Conservation (phyloP, 495 filamentous ascomycete species). For the Daldinia caldariorum region DNA sequence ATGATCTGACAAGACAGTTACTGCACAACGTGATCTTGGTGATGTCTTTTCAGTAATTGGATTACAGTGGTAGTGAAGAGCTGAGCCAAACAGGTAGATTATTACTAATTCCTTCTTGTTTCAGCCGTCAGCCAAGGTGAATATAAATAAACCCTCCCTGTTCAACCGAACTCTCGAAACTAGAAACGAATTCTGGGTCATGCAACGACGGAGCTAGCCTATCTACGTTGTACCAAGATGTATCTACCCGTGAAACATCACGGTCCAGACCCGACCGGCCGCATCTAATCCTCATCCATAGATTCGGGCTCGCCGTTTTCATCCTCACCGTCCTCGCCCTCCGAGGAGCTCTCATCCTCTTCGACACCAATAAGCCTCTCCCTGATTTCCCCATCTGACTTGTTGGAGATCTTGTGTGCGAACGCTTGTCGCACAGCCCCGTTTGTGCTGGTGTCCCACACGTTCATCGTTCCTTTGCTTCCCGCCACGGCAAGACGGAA, state of each 20-base stretch:
- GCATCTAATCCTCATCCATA: slow-evolving; percentile 82
- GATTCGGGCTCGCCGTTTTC: slow-evolving; percentile 76
- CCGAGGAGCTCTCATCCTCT: slow-evolving; percentile 69
- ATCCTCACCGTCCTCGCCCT: slow-evolving; percentile 64
- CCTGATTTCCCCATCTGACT: slow-evolving; percentile 68
- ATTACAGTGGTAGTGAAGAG: slow-evolving; percentile 3
- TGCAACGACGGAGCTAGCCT: slow-evolving; percentile 11
- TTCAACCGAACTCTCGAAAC: slow-evolving; percentile 33
- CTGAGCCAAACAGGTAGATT: slow-evolving; percentile 10
- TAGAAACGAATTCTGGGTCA: slow-evolving; percentile 29
- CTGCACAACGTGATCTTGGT: too few relatives aligned
- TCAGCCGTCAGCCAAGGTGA: slow-evolving; percentile 4
- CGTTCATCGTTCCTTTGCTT: slow-evolving; percentile 89
- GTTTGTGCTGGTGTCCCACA: slow-evolving; percentile 98
- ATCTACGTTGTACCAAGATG: slow-evolving; percentile 15
- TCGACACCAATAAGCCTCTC: slow-evolving; percentile 81
- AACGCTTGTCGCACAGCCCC: slow-evolving; percentile 87
- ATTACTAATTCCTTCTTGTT: slow-evolving; percentile 24
- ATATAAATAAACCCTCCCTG: slow-evolving; percentile 3
- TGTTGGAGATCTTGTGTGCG: slow-evolving; percentile 69
- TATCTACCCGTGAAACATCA: slow-evolving; percentile 31
- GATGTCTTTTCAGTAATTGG: background rate
- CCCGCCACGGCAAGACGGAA: slow-evolving; percentile 93
- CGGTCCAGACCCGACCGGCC: slow-evolving; percentile 2
- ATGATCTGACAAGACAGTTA: slow-evolving; percentile 8